Evolutionary conservation across 2,329 filamentous ascomycete species (phyloP), one percentile per base, ranked within the genome.

Genomic region (Diaporthe vexans): DNA sequence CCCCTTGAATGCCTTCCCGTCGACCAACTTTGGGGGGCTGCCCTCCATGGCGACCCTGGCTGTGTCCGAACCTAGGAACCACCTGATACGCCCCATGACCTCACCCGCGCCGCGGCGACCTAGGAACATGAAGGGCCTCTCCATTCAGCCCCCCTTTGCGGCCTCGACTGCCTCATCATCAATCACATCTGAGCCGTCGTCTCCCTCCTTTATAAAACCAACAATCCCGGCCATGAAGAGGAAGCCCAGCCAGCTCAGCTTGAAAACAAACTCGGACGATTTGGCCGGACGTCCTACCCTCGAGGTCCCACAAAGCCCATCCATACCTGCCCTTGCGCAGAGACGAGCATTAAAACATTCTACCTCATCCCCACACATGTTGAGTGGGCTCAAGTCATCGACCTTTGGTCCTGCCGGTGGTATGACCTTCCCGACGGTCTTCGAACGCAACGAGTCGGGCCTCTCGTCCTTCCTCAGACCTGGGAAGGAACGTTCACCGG

Each of bases 71-170:
- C 78, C 84, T 58, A 77, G 79, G 52, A 81, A 81, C 29, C 65
- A 46, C n/a, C 80, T 86, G 37, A 86, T 86, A 76, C 86, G 91
- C 48, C 91, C 91, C 21, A 91, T 91, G 89, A 92, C 91, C 26
- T 93, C 91, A 29, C 91, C 92, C 10, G 91, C 91, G 4, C 92
- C 92, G 0, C 89, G 93, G 79, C 92, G 93, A 79, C 88, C 90
- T n/a, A 92, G 94, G 74, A 97, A 97, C 80, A 92, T 95, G 84
- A 97, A 97, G 84, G 94, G 94, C 52, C 87, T 97, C 6, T 95
- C 93, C 1, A 94, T 97, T 59, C 94, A 95, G 79, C 91, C 88
- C 71, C 92, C 86, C 0, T 86, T 88, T 63, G 83, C 83, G 15
- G 80, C 83, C 63, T 84, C 84, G 51, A 83, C 87, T 11, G 84